A percentile compares a stretch with the other conserved stretches of the same genome.
Evolutionary conservation across 2,329 filamentous ascomycete genomes (phyloP).

Genomic region (Aspergillus sp.): DNA sequence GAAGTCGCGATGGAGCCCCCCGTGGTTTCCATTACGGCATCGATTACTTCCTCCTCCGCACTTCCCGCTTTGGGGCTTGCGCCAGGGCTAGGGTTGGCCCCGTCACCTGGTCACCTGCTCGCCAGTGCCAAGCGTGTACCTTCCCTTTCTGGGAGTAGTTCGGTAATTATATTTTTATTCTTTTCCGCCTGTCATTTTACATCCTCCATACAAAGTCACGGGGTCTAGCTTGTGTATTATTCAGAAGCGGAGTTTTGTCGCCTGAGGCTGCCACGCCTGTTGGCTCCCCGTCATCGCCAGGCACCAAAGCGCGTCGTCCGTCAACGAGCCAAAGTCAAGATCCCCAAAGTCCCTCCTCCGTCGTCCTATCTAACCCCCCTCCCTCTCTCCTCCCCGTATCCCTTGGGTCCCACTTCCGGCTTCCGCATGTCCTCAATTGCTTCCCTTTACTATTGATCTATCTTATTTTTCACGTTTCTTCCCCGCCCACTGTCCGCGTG

Average conservation of each 20-base stretch:
- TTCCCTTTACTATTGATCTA: background rate
- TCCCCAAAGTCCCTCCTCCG: background rate
- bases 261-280: conserved; percentile 9
- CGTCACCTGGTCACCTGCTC: conserved; percentile 2
- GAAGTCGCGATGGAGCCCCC: conserved; percentile 15
- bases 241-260: background rate
- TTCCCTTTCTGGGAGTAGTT: no score
- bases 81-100: conserved; percentile 11
- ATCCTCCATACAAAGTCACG: background rate
- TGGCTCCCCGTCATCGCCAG: conserved; percentile 14
- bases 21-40: conserved; percentile 28
- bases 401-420: conserved; percentile 8
- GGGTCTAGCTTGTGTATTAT: no score
- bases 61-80: conserved; percentile 8
- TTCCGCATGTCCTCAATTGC: background rate
- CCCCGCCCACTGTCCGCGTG: background rate
- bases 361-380: conserved; percentile 10
- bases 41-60: conserved; percentile 15
- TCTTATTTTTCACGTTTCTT: background rate
- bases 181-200: background rate
- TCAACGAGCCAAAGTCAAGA: conserved; percentile 11
- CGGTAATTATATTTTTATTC: background rate
- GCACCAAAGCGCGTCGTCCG: conserved; percentile 25
- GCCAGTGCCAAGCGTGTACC: no score
- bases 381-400: conserved; percentile 5